Percentiles rank a stretch among this genome's conserved stretches.
Evolutionary conservation across 352 stramenopile species (phyloP).

Genomic region (Pelagophyceae sp.): DNA sequence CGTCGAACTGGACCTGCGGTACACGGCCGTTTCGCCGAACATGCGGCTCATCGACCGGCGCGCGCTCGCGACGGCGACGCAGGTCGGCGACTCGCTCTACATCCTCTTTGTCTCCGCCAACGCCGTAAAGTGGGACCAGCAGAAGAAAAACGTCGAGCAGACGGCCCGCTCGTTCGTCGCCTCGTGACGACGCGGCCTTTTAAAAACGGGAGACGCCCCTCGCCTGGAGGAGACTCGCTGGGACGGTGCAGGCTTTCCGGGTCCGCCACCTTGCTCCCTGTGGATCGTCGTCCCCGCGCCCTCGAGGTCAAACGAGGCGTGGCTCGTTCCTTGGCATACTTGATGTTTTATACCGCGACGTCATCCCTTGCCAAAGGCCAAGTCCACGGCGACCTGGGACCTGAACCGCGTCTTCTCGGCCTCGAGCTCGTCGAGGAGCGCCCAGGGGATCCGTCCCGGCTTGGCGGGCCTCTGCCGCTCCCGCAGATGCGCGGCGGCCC

Average conservation of each 20-base stretch:
- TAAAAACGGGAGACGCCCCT: too few relatives aligned
- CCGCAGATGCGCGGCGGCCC: too few relatives aligned
- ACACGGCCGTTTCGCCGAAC: slow-evolving; percentile 11
- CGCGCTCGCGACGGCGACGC: not conserved
- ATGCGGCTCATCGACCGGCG: slow-evolving; percentile 6
- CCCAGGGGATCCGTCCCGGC: slow-evolving; percentile 21
- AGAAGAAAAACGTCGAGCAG: not conserved
- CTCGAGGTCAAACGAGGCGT: too few relatives aligned
- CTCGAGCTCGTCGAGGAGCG: slow-evolving; percentile 27
- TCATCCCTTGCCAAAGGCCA: too few relatives aligned
- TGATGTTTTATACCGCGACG: too few relatives aligned
- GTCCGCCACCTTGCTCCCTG: too few relatives aligned
- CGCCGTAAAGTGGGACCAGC: not conserved
- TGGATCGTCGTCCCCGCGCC: too few relatives aligned
- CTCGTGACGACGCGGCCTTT: too few relatives aligned
- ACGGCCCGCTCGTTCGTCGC: not conserved
- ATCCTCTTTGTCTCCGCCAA: slow-evolving; percentile 8
- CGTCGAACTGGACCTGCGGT: not conserved
- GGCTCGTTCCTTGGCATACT: too few relatives aligned
- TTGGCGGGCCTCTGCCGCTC: not conserved
- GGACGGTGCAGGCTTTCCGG: not conserved
- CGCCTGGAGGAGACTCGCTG: too few relatives aligned
- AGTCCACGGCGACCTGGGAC: slow-evolving; percentile 12
- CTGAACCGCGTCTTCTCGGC: slow-evolving; percentile 25
- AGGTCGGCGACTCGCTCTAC: slow-evolving; percentile 2